Evolutionary conservation across 148 eudicot genomes (phyloP).

Genomic region (Arbutus unedo): DNA sequence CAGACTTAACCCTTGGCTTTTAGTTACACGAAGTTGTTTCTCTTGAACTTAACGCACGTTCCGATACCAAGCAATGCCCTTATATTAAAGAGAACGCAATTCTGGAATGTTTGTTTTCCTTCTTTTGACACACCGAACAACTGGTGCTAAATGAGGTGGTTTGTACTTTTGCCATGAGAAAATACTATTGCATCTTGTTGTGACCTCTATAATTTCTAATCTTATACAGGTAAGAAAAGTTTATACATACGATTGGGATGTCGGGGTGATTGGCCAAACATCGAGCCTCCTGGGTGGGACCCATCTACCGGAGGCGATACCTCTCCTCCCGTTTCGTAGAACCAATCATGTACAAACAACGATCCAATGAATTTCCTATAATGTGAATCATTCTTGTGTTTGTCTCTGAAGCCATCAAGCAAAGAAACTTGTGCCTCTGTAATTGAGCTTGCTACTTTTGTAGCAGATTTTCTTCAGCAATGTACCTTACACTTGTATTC

Average conservation of each 20-base stretch:
- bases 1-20: background rate
- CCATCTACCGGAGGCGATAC: conserved; percentile 45
- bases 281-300: conserved; percentile 88
- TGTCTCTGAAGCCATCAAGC: background rate
- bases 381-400: background rate
- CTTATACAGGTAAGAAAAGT: conserved; percentile 71
- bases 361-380: background rate
- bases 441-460: background rate
- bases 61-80: background rate
- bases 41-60: background rate
- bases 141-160: background rate
- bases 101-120: background rate
- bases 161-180: background rate
- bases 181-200: background rate
- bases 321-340: conserved; percentile 25
- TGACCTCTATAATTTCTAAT: background rate
- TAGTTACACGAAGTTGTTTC: background rate
- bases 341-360: background rate
- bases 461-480: conserved; percentile 7
- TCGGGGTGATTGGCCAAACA: conserved; percentile 97
- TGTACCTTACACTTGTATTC: background rate
- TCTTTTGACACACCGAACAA: background rate
- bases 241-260: conserved; percentile 85
- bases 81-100: background rate
- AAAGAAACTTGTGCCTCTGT: background rate